Base-by-base conservation (phyloP, 148 eudicot genomes). In the Spergularia bocconei region DNA sequence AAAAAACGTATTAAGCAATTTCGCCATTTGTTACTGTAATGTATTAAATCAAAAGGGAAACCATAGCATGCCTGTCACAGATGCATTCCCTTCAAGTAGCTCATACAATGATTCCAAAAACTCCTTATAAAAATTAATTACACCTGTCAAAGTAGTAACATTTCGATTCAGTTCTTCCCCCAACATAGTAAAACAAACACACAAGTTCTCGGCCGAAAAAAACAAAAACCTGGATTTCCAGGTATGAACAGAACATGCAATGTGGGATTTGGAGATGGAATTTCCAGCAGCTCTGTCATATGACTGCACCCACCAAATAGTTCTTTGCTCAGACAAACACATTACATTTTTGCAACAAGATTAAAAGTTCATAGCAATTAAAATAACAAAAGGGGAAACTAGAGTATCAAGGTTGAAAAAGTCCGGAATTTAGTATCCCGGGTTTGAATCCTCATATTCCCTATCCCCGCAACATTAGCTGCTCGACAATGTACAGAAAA, bases 21-120 rank as follows among this genome's bases (percentile, higher is more conserved):
- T 41, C 19, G 38, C 20, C 19, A 29, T 29, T 25, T 29, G 44
- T 71, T 63, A 54, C 53, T 25, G 69, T 38, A 39, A 44, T 13
- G 74, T 20, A 39, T 51, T 3, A 71, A 47, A 80, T 54, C 20
- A 59, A 44, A 67, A 70, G 63, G 60, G 70, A 75, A 67, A 70
- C 33, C 51, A 71, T 33, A 61, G 57, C 77, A 83, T 90, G 89
- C 98, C 97, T 85, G 98, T 91, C 54, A 94, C 74, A 57, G 96
- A 90, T 70, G 93, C 97, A 75, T 79, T 80, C 77, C 93, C 97
- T 76, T 85, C 91, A 71, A 94, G 86, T 36, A 79, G 76, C 79
- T 81, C 92, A 80, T 85, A 91, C 60, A 94, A 80, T 66, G 91
- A 87, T 77, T 94, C 93, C 77, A 94, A n/a, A 84, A 94, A 91